Percentiles rank a stretch among this genome's conserved stretches.
These are phyloP conservation scores for Rhynchospora pubera DNA, from an alignment of 176 grass and related monocot genomes.

Conservation along the genomic window DNA sequence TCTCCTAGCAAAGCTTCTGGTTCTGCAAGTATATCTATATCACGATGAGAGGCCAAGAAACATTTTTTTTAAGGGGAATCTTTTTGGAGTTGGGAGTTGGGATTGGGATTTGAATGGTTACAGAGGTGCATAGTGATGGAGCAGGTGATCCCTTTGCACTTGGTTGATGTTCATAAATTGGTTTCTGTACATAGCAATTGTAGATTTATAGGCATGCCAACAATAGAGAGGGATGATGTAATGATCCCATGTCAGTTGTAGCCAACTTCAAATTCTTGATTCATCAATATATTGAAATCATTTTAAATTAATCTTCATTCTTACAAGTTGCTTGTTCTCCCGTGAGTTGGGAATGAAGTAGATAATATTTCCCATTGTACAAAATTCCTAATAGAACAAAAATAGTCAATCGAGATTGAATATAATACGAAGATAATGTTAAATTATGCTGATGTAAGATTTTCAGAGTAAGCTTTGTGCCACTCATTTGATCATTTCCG, in stretches of 20 bases:
- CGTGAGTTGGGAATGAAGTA: background rate
- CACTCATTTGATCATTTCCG: too few species aligned
- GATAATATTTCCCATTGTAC: background rate
- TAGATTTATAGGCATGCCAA: background rate
- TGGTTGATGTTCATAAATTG: background rate
- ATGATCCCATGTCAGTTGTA: background rate
- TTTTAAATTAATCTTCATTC: background rate
- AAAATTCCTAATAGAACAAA: background rate
- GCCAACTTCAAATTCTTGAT: background rate
- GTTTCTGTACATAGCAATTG: background rate
- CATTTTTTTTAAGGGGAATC: background rate
- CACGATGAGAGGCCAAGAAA: background rate
- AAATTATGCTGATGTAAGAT: too few species aligned
- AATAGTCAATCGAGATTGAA: background rate
- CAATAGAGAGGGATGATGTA: background rate
- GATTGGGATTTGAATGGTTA: too few species aligned
- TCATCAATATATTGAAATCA: conserved; percentile 1
- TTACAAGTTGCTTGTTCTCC: background rate
- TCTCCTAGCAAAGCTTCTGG: background rate
- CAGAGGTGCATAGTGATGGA: background rate
- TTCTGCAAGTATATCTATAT: background rate
- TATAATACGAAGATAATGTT: background rate
- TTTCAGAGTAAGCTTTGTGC: too few species aligned
- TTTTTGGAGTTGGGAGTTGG: too few species aligned
- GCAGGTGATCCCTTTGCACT: background rate